Evolutionary conservation across 1,284 basidiomycete genomes (phyloP), one percentile per base, ranked within the genome.

Genomic region (Stereum hirsutum): DNA sequence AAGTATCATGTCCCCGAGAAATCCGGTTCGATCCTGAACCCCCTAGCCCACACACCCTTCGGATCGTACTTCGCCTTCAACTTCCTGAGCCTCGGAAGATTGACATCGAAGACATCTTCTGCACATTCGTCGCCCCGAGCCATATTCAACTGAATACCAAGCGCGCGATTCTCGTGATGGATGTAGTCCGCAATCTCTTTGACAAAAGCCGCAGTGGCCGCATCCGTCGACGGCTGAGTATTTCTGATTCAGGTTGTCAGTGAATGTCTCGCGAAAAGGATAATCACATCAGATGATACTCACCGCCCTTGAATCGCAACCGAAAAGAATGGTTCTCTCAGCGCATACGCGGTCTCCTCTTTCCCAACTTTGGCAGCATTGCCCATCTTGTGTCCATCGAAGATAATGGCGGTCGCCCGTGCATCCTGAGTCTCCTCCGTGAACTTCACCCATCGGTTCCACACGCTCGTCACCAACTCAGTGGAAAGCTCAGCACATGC

Each of bases 61-160:
- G 60, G 62, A 49, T 66, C 64, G 43, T 65, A 65, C 46, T 56
- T 59, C 8, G 53, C 54, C 50, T 66, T 66, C 27, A 61, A 17
- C 43, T 49, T 47, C 6, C 51, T 42, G 45, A 66, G 47, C 23
- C 54, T 50, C 10, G 55, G 46, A 20, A 63, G 52, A 35, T 63
- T 60, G 2, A 45, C 43, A 10, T 60, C 60, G 41, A 52, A 60
- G 6, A 63, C 57, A 31, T 57, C 57, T 42, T 60, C 57, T 1
- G 49, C 41, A 21, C 28, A 44, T 42, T 54, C 54, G 20, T 47
- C 37, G 1, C 55, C 55, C 30, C 47, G 48, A 19, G 45, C 42
- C 39, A 55, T 42, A 39, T 49, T 54, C 11, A 52, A 39, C 43
- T 52, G 49, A 49, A 44, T 45, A 20, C 50, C 53, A 0, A 54